Evolutionary conservation across 495 filamentous ascomycete species (phyloP), one percentile per base, ranked within the genome.

Genomic region (Lentithecium fluviatile): DNA sequence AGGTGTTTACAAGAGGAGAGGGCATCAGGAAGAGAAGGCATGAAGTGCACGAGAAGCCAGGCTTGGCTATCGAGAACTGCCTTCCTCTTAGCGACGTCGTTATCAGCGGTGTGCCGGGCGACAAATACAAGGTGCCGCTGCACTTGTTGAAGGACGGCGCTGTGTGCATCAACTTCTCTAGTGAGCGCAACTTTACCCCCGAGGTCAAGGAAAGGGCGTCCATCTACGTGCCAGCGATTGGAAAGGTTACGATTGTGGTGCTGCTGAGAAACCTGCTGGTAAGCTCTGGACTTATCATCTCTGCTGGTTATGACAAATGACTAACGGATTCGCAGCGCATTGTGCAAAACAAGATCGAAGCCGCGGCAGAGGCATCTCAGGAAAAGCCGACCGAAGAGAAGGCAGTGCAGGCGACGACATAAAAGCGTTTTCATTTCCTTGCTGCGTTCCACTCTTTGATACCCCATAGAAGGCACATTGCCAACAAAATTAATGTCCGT

Each of bases 81-180:
- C 79, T 91, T 20, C 89, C 91, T 1, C 74, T 91, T 36, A 93
- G 90, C 70, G 93, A 97, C 73, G 95, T 97, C 19, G 88, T 98
- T 32, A 91, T 98, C 64, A 87, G 87, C 47, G 94, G 94, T 54
- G 94, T 98, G n/a, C 94, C 94, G 0, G 81, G 83, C 11, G 83
- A 91, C 20, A 80, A 75, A 47, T 98, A 85, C 78, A 97, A 96
- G 78, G 88, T 97, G 38, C 90, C 92, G 7, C 86, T 86, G 3
- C 81, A 87, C 40, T 74, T 95, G 52, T 74, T 98, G 60, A 82
- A 88, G 40, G 89, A 96, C 40, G 94, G 94, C 51, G 91, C 88
- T 40, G 89, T 96, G 19, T 98, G 94, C 76, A 88, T 98, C 74
- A 98, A 98, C 74, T 97, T 98, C 74, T 95, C 91, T 15, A 95